A percentile compares a stretch with the other conserved stretches of the same genome.
phyloP scores from a whole-genome alignment of 2,329 filamentous ascomycete species.

The Colletotrichum tabaci region DNA sequence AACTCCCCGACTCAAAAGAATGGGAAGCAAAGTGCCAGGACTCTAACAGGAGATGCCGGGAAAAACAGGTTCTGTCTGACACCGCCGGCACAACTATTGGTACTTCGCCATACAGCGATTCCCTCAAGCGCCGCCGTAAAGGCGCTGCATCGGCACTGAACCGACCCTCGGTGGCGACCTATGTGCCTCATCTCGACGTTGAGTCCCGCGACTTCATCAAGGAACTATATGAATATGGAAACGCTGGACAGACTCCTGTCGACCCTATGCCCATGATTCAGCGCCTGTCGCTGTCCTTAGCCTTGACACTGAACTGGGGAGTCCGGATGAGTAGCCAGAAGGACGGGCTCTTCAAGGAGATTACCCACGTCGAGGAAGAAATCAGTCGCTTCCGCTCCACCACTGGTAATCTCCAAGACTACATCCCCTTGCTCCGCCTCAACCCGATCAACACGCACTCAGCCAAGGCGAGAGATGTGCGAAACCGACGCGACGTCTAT shows the following conservation, averaged over 20 bases:
- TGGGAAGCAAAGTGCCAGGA: too few species aligned
- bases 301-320: slow-evolving; percentile 77
- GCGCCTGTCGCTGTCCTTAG: slow-evolving; percentile 72
- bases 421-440: slow-evolving; percentile 70
- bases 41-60: background rate
- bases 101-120: slow-evolving; percentile 77
- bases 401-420: slow-evolving; percentile 74
- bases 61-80: slow-evolving; percentile 69
- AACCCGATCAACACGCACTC: slow-evolving; percentile 75
- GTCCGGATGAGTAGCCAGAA: slow-evolving; percentile 69
- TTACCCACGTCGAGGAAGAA: slow-evolving; percentile 74
- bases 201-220: slow-evolving; percentile 75
- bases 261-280: slow-evolving; percentile 80
- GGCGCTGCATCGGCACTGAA: slow-evolving; percentile 77
- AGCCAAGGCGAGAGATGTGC: slow-evolving; percentile 71
- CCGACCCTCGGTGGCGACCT: slow-evolving; percentile 74
- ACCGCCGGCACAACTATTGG: slow-evolving; percentile 79
- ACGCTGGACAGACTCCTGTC: slow-evolving; percentile 66
- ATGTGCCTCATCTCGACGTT: slow-evolving; percentile 73
- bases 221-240: slow-evolving; percentile 72
- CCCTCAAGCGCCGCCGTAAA: slow-evolving; percentile 74
- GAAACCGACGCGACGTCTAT: slow-evolving; percentile 72
- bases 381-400: slow-evolving; percentile 73
- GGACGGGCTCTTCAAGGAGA: slow-evolving; percentile 73
- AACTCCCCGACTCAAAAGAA: background rate